phyloP scores from a whole-genome alignment of 1,284 basidiomycete genomes.

The Sanguinoderma infundibulare region DNA sequence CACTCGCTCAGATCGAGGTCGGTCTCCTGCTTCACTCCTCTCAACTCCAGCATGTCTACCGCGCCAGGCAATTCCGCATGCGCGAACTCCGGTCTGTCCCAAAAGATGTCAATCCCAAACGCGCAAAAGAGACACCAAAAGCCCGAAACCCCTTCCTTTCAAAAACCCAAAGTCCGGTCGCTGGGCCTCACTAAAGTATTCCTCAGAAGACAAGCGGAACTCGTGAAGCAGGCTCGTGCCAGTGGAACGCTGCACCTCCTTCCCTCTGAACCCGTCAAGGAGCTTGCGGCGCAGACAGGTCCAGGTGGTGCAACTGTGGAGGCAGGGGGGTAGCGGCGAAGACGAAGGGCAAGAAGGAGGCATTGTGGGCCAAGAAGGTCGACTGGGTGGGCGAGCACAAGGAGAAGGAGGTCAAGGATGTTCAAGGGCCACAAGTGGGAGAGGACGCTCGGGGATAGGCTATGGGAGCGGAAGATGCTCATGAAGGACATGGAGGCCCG shows the following conservation, averaged over 20 bases:
- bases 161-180: slow-evolving; percentile 61
- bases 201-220: slow-evolving; percentile 76
- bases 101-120: slow-evolving; percentile 11
- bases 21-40: not conserved
- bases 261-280: slow-evolving; percentile 59
- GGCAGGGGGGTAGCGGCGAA: not conserved
- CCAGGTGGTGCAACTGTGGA: not conserved
- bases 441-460: slow-evolving; percentile 50
- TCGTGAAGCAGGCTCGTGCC: slow-evolving; percentile 70
- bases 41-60: slow-evolving; percentile 12
- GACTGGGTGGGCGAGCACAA: slow-evolving; percentile 63
- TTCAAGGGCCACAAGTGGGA: slow-evolving; percentile 89
- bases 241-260: slow-evolving; percentile 58
- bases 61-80: slow-evolving; percentile 36
- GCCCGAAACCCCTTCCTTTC: slow-evolving; percentile 67
- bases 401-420: slow-evolving; percentile 59
- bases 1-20: too few species aligned
- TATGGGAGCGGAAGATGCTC: slow-evolving; percentile 52
- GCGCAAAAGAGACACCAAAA: slow-evolving; percentile 18
- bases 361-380: slow-evolving; percentile 44
- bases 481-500: slow-evolving; percentile 71
- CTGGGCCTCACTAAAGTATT: slow-evolving; percentile 74
- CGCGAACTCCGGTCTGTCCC: slow-evolving; percentile 31
- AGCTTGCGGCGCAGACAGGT: slow-evolving; percentile 10
- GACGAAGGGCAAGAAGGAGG: slow-evolving; percentile 11